These are phyloP conservation scores for Paralagenidium karlingii DNA, from an alignment of 352 stramenopile species.

Conservation along the genomic window DNA sequence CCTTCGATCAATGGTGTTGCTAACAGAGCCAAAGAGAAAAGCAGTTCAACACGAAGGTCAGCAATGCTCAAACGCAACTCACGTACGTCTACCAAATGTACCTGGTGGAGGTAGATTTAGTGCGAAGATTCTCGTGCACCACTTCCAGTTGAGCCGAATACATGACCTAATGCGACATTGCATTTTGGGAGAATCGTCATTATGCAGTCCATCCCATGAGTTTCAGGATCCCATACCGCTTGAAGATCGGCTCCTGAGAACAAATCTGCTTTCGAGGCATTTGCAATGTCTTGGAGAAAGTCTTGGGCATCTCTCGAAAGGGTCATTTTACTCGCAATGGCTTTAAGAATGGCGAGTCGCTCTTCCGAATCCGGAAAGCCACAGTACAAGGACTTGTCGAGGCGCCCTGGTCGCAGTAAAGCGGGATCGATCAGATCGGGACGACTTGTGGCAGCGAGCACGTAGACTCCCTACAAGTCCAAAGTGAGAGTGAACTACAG, in stretches of 20 bases:
- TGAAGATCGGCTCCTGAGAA: slow-evolving; percentile 91
- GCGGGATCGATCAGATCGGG: slow-evolving; percentile 96
- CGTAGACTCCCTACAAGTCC: slow-evolving; percentile 71
- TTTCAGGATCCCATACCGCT: slow-evolving; percentile 36
- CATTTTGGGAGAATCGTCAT: not conserved
- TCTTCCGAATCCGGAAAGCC: slow-evolving; percentile 76
- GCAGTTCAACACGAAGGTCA: not conserved
- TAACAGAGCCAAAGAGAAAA: not conserved
- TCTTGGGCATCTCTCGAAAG: slow-evolving; percentile 47
- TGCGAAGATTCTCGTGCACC: slow-evolving; percentile 83
- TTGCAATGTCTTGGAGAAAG: slow-evolving; percentile 62
- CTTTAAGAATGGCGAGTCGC: slow-evolving; percentile 68
- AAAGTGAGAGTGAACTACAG: not conserved
- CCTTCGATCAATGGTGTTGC: slow-evolving; percentile 29
- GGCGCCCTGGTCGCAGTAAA: slow-evolving; percentile 85
- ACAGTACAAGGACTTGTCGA: slow-evolving; percentile 92
- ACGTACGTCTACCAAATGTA: slow-evolving; percentile 10
- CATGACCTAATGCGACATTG: slow-evolving; percentile 40
- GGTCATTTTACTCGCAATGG: slow-evolving; percentile 66
- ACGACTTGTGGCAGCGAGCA: slow-evolving; percentile 92
- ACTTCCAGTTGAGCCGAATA: slow-evolving; percentile 91
- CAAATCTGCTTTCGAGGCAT: slow-evolving; percentile 47
- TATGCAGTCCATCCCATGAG: not conserved
- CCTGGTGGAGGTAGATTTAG: slow-evolving; percentile 20
- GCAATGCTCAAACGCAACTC: not conserved